These are phyloP conservation scores for Allomyces macrogynus DNA, from an alignment of 192 early-diverging fungal species.

Conservation along the genomic window DNA sequence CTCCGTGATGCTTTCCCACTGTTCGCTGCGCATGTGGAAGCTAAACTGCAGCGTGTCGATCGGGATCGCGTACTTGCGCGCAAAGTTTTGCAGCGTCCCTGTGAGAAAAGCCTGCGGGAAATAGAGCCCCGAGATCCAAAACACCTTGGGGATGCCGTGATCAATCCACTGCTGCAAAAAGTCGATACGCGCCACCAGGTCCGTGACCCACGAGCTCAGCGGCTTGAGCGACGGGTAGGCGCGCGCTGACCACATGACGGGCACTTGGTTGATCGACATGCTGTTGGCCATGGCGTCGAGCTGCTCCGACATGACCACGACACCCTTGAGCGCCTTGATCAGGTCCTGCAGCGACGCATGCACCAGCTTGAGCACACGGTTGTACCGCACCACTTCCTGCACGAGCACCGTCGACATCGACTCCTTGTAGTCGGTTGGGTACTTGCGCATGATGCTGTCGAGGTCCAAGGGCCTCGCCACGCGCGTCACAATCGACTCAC, in stretches of 20 bases:
- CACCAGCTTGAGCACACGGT: slow-evolving; percentile 54
- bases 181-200: slow-evolving; percentile 22
- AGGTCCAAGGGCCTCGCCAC: slow-evolving; percentile 21
- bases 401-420: slow-evolving; percentile 22
- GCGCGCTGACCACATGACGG: slow-evolving; percentile 19
- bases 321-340: slow-evolving; percentile 26
- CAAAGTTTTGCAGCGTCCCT: slow-evolving; percentile 37
- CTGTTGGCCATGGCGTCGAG: slow-evolving; percentile 31
- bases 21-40: slow-evolving; percentile 8
- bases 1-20: slow-evolving; percentile 2
- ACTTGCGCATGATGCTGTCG: slow-evolving; percentile 12
- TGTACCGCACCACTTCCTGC: slow-evolving; percentile 19
- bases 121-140: slow-evolving; percentile 43
- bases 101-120: slow-evolving; percentile 45
- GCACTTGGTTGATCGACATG: slow-evolving; percentile 33
- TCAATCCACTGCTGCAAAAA: slow-evolving; percentile 22
- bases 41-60: slow-evolving; percentile 32
- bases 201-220: slow-evolving; percentile 34
- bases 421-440: slow-evolving; percentile 21
- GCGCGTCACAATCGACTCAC: slow-evolving; percentile 21
- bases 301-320: slow-evolving; percentile 2
- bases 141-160: slow-evolving; percentile 25
- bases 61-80: slow-evolving; percentile 31
- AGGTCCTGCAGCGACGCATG: slow-evolving; percentile 29
- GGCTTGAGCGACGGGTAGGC: slow-evolving; percentile 38